Evolutionary conservation across 306 rosid genomes (phyloP), one percentile per base, ranked within the genome.

Genomic region (Ormosia emarginata): DNA sequence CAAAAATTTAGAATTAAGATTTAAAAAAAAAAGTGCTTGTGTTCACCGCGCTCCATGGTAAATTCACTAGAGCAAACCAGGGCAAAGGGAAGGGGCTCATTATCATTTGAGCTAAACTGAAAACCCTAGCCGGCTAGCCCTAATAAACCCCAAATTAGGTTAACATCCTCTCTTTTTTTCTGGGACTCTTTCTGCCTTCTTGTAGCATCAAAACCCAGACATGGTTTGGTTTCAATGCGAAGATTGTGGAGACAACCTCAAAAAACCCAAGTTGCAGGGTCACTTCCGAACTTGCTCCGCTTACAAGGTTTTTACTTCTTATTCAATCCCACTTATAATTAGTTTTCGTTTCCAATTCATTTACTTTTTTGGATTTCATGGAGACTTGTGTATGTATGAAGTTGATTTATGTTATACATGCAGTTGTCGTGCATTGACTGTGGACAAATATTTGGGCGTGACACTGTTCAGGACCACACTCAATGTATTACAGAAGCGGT

Each of bases 141-240:
- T 33, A 3, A 47, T 79, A 64, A 83, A 82, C 78, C 79, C 78
- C 56, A 34, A 76, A 75, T 34, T 34, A 14, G 49, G 66, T 18
- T 33, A 41, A 4, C 80, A 1, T 8, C 43, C n/a, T 8, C 43
- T 24, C 50, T 1, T n/a, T 8, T 8, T 11, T 6, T 0, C 32
- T 66, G 52, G 57, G 57, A 5, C 9, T 1, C 44, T 63, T 66
- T 29, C 36, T 29, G 3, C 41, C 41, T 37, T 37, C 41, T 37
- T 37, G 41, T 4, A 14, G 71, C 9, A 1, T 24, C 24, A 24
- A 63, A 5, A 36, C 33, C 18, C 57, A 63, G 55, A 77, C 5
- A 94, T 94, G 98, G 98, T 94, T 83, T 94, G 98, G 98, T 94
- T 94, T 88, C 97, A 94, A 80, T 94, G 97, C 82, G 98, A 94